These are phyloP conservation scores for Plasmodium falciparum DNA, from an alignment of 169 alveolate species.

Conservation along the genomic window DNA sequence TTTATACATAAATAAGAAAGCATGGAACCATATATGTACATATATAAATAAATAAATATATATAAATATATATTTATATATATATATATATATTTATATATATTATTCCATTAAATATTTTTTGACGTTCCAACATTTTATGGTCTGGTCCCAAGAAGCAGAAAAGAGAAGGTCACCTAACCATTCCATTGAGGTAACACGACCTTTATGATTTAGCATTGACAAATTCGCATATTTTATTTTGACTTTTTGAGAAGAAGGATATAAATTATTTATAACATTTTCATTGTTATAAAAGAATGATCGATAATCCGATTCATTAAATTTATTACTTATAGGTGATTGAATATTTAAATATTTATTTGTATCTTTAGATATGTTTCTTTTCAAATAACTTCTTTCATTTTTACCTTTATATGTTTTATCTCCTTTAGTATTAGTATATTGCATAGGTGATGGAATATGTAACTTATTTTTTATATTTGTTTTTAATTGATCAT, in stretches of 20 bases:
- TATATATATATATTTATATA: background rate
- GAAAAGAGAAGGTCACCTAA: slow-evolving; percentile 28
- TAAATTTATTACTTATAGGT: background rate
- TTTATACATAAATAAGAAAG: no score
- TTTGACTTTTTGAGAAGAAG: background rate
- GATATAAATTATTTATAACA: background rate
- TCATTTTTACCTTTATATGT: no score
- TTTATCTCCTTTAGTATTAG: no score
- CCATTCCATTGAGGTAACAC: slow-evolving; percentile 74
- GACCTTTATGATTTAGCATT: slow-evolving; percentile 45
- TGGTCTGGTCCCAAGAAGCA: slow-evolving; percentile 62
- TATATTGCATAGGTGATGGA: no score
- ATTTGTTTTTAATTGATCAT: no score
- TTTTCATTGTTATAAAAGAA: slow-evolving; percentile 2
- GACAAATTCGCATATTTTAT: slow-evolving; percentile 26
- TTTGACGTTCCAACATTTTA: slow-evolving; percentile 53
- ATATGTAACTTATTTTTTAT: background rate
- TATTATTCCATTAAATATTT: background rate
- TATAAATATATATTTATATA: no score
- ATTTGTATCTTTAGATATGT: background rate
- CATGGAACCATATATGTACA: no score
- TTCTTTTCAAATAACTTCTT: background rate
- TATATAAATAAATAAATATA: no score
- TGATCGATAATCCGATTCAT: background rate
- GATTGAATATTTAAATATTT: background rate